These are phyloP conservation scores for Colletotrichum horii DNA, from an alignment of 2,329 filamentous ascomycete genomes.

Conservation along the genomic window DNA sequence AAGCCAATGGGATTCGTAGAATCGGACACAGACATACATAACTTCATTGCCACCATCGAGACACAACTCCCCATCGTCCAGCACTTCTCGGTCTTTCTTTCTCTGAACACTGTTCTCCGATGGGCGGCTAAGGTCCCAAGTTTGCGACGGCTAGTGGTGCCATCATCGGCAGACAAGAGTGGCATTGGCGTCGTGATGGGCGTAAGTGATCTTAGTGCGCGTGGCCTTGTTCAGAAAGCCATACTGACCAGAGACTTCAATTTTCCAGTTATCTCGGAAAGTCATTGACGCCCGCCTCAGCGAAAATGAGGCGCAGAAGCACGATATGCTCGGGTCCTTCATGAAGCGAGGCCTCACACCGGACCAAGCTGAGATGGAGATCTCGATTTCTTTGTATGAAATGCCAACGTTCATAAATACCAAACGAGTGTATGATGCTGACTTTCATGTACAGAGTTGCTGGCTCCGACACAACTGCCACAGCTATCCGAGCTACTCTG, in stretches of 20 bases:
- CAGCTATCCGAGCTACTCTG: constrained; percentile 57
- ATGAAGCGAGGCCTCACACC: constrained; percentile 42
- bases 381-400: constrained; percentile 43
- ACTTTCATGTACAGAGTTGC: constrained; percentile 43
- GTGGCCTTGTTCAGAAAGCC: not conserved
- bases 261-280: constrained; percentile 33
- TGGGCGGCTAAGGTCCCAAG: constrained; percentile 29
- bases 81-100: constrained; percentile 45
- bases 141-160: not conserved
- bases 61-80: constrained; percentile 44
- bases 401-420: constrained; percentile 37
- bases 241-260: not conserved
- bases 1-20: constrained; percentile 51
- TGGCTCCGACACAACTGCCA: constrained; percentile 64
- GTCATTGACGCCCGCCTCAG: constrained; percentile 51
- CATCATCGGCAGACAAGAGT: not conserved
- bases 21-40: constrained; percentile 50
- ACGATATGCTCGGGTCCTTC: constrained; percentile 57
- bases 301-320: constrained; percentile 42
- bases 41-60: constrained; percentile 49
- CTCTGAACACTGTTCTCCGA: constrained; percentile 46
- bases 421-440: constrained; percentile 29
- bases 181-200: not conserved
- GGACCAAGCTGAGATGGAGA: constrained; percentile 47
- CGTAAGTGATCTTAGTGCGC: not conserved